These are phyloP conservation scores for Leccinellum rugosiceps DNA, from an alignment of 768 basidiomycete species.

Conservation along the genomic window DNA sequence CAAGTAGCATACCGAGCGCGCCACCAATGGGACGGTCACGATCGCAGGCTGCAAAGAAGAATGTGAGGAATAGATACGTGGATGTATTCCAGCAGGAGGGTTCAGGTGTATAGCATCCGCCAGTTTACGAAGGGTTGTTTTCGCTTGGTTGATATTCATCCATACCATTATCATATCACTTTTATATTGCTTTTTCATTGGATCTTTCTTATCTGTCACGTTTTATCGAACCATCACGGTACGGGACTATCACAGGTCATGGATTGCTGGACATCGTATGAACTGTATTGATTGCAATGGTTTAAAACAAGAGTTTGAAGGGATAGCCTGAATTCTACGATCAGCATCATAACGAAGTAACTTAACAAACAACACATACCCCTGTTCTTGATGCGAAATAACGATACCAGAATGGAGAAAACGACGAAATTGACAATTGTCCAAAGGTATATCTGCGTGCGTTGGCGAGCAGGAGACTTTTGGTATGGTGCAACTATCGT, in stretches of 20 bases:
- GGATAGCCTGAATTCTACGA: slow-evolving; percentile 57
- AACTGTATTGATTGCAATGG: neutral
- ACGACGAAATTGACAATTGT: slow-evolving; percentile 74
- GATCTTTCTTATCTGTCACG: slow-evolving; percentile 23
- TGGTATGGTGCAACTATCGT: slow-evolving; percentile 79
- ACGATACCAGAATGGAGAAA: slow-evolving; percentile 80
- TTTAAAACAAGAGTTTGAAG: slow-evolving; percentile 70
- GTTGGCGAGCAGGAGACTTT: slow-evolving; percentile 68
- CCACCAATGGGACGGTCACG: slow-evolving; percentile 50
- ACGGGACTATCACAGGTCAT: neutral
- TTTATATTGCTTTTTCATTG: slow-evolving; percentile 14
- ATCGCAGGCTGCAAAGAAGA: slow-evolving; percentile 64
- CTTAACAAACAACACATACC: slow-evolving; percentile 42
- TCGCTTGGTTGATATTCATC: slow-evolving; percentile 1
- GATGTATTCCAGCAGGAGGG: slow-evolving; percentile 76
- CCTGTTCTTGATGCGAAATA: slow-evolving; percentile 91
- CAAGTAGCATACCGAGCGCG: slow-evolving; percentile 17
- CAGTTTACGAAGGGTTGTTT: neutral
- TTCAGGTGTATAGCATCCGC: slow-evolving; percentile 11
- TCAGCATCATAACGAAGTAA: neutral
- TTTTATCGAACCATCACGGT: slow-evolving; percentile 9
- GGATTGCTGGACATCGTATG: neutral
- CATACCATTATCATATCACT: slow-evolving; percentile 19
- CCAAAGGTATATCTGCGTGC: slow-evolving; percentile 89
- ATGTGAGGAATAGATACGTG: slow-evolving; percentile 80